Percentiles rank a stretch among this genome's conserved stretches.
Evolutionary conservation across 176 grass and related monocot genomes (phyloP).

Genomic region (Juncus inflexus): DNA sequence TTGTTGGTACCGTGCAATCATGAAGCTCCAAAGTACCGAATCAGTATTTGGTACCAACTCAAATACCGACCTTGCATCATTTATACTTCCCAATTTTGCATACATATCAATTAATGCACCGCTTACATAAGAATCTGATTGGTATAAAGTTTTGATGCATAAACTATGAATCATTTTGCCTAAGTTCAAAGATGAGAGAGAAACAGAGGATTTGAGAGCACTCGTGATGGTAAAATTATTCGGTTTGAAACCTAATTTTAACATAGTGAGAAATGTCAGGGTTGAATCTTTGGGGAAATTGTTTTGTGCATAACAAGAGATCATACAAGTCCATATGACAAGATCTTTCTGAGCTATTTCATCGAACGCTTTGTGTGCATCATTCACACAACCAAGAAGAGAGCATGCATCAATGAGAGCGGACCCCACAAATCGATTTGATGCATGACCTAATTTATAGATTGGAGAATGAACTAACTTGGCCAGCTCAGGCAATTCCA

Average conservation of each 20-base stretch:
- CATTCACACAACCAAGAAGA: constrained; percentile 1
- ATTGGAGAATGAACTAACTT: constrained; percentile 16
- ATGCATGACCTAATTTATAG: constrained; percentile 26
- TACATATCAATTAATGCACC: constrained; percentile 42
- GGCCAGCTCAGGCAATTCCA: constrained; percentile 20
- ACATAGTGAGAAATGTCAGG: constrained; percentile 24
- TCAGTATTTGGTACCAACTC: constrained; percentile 48
- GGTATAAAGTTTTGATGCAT: constrained; percentile 27
- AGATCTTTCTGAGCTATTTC: constrained; percentile 17
- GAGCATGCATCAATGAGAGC: constrained; percentile 30
- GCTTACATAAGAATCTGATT: constrained; percentile 29
- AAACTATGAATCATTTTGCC: constrained; percentile 47
- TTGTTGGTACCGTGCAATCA: constrained; percentile 41
- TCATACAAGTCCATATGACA: constrained; percentile 33
- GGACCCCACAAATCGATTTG: constrained; percentile 24
- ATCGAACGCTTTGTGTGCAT: constrained; percentile 19
- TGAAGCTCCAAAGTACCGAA: constrained; percentile 54
- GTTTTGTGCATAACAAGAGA: constrained; percentile 35
- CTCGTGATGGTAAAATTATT: constrained; percentile 27
- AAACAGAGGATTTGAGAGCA: constrained; percentile 32
- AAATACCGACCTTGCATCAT: constrained; percentile 25
- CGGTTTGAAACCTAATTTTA: constrained; percentile 17
- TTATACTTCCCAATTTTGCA: constrained; percentile 31
- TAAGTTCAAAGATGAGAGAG: constrained; percentile 40
- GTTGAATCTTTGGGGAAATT: constrained; percentile 10